These are phyloP conservation scores for Selaginella tamariscina DNA, from an alignment of 75 land plant genomes.

Conservation along the genomic window DNA sequence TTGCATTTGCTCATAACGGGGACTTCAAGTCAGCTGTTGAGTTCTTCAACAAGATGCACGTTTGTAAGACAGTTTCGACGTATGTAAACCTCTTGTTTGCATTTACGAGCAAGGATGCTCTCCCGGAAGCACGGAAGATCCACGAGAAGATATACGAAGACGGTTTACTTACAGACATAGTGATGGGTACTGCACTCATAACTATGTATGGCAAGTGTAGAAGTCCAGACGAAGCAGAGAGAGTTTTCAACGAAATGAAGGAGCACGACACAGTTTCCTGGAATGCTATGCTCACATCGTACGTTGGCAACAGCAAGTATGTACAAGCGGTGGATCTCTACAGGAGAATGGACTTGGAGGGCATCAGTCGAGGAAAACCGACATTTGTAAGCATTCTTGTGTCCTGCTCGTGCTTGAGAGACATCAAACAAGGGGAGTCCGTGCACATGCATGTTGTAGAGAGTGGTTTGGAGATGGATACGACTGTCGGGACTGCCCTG, in stretches of 20 bases:
- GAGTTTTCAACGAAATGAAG: background rate
- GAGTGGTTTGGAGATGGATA: conserved; percentile 2
- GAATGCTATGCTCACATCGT: background rate
- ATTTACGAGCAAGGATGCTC: background rate
- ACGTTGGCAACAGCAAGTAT: background rate
- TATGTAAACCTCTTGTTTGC: background rate
- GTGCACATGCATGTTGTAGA: background rate
- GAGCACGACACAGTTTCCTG: background rate
- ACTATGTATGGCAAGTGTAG: conserved; percentile 10
- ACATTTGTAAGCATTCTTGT: background rate
- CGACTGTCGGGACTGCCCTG: background rate
- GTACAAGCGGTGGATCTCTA: background rate
- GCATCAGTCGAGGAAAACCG: background rate
- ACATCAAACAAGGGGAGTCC: background rate
- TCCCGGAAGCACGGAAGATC: background rate
- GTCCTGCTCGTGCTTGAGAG: background rate
- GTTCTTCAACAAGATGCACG: background rate
- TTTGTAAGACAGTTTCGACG: background rate
- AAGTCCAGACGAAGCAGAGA: background rate
- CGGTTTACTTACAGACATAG: conserved; percentile 1
- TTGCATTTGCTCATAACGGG: background rate
- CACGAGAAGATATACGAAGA: background rate
- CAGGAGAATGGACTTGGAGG: background rate
- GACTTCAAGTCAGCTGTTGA: background rate
- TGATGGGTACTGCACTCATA: conserved; percentile 2